phyloP scores from a whole-genome alignment of 768 basidiomycete species.

The Leucocoprinus sp. region DNA sequence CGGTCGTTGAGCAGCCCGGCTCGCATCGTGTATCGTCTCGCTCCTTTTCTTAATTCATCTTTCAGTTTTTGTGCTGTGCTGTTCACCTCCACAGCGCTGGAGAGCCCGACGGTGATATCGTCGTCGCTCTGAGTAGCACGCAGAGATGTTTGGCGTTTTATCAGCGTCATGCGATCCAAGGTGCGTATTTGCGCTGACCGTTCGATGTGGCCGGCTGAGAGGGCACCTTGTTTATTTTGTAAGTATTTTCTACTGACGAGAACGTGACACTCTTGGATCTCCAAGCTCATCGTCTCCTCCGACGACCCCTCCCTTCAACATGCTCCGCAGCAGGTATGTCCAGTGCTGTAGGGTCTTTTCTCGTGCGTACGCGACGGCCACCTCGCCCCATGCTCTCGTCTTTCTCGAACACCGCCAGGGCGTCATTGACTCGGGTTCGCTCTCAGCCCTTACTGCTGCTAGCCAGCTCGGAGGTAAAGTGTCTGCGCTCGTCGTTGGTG shows the following conservation, averaged over 20 bases:
- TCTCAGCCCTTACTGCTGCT: slow-evolving; percentile 91
- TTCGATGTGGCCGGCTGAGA: slow-evolving; percentile 4
- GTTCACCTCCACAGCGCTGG: neutral
- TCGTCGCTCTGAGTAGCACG: slow-evolving; percentile 5
- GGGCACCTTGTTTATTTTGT: too few species aligned
- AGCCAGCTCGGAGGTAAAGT: slow-evolving; percentile 79
- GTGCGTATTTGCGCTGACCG: too few species aligned
- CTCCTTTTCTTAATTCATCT: slow-evolving; percentile 3
- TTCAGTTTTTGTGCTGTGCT: slow-evolving; percentile 1
- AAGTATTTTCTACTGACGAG: too few species aligned
- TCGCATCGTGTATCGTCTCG: slow-evolving; percentile 3
- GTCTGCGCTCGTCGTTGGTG: slow-evolving; percentile 69
- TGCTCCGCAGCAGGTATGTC: slow-evolving; percentile 22
- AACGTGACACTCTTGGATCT: too few species aligned
- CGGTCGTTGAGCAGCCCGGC: slow-evolving; percentile 13
- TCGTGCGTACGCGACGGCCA: slow-evolving; percentile 51
- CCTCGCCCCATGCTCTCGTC: slow-evolving; percentile 72
- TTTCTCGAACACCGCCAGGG: slow-evolving; percentile 84
- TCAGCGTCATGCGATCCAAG: slow-evolving; percentile 35
- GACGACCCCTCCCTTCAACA: slow-evolving; percentile 6
- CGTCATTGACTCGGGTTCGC: slow-evolving; percentile 71
- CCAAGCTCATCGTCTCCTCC: slow-evolving; percentile 4
- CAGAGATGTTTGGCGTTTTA: slow-evolving; percentile 14
- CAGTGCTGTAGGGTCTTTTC: slow-evolving; percentile 19
- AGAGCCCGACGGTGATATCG: neutral